A percentile compares a stretch with the other conserved stretches of the same genome.
Conservation (phyloP, 2,329 filamentous ascomycete genomes). For the Zasmidium angulare region DNA sequence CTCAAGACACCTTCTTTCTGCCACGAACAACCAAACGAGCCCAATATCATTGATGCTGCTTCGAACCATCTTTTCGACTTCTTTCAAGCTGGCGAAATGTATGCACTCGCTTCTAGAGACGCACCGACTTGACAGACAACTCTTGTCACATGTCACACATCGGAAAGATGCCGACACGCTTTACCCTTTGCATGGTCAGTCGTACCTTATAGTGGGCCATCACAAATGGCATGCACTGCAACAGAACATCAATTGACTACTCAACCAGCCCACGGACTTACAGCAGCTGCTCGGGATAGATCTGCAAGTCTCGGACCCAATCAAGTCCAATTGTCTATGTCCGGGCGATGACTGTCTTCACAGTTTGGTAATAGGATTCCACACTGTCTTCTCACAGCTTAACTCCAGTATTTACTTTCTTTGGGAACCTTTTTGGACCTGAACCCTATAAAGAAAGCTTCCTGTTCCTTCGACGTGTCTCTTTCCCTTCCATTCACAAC, state of each 20-base stretch:
- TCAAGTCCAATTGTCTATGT: not conserved
- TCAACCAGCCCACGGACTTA: not conserved
- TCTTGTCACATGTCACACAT: not conserved
- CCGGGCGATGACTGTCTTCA: not conserved
- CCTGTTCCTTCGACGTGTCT: not conserved
- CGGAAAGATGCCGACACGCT: not conserved
- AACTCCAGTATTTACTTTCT: too few species aligned
- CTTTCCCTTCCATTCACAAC: not conserved
- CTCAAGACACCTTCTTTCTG: not conserved
- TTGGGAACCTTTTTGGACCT: not conserved
- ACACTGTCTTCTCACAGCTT: too few species aligned
- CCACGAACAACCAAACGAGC: not conserved
- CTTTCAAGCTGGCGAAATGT: not conserved
- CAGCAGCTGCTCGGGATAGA: not conserved
- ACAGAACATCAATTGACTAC: not conserved
- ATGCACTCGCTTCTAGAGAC: not conserved
- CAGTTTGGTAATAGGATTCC: too few species aligned
- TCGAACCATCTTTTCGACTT: not conserved
- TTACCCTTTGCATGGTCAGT: not conserved
- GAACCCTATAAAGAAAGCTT: not conserved
- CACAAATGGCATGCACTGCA: too few species aligned
- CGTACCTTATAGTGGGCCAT: too few species aligned
- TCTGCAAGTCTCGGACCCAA: not conserved
- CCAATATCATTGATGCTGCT: not conserved
- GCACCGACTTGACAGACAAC: not conserved